A percentile compares a stretch with the other conserved stretches of the same genome.
Evolutionary conservation across 1,139 yeast species (phyloP).

Genomic region (Geotrichum aggregatum): DNA sequence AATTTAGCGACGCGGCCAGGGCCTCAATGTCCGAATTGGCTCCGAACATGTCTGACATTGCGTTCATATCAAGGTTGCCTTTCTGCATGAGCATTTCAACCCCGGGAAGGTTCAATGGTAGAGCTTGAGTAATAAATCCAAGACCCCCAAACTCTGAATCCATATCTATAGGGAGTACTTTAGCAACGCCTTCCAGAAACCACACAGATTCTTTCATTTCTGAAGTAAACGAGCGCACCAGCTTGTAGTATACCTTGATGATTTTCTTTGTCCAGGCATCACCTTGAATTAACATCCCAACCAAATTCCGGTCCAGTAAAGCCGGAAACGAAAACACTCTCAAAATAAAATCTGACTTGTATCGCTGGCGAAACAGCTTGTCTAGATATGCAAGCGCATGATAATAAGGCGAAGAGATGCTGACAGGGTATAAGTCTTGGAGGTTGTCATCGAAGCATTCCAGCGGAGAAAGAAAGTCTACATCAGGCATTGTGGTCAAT

Average conservation of each 20-base stretch:
- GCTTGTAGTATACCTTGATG: slow-evolving; percentile 80
- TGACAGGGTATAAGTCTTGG: slow-evolving; percentile 80
- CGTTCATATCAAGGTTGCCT: background rate
- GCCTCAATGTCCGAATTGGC: background rate
- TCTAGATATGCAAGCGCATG: slow-evolving; percentile 82
- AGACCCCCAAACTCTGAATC: slow-evolving; percentile 40
- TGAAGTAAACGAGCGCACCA: slow-evolving; percentile 73
- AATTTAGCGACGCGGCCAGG: background rate
- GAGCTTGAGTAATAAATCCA: slow-evolving; percentile 29
- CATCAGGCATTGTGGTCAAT: slow-evolving; percentile 9
- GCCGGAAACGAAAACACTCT: slow-evolving; percentile 94
- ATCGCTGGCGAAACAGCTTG: slow-evolving; percentile 70
- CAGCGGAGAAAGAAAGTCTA: slow-evolving; percentile 41
- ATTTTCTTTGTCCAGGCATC: slow-evolving; percentile 84
- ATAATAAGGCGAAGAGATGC: slow-evolving; percentile 75
- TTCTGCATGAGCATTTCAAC: slow-evolving; percentile 1
- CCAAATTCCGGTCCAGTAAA: slow-evolving; percentile 69
- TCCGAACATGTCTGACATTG: no score
- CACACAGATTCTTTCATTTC: slow-evolving; percentile 88
- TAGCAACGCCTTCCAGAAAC: slow-evolving; percentile 90
- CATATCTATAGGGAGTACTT: slow-evolving; percentile 52
- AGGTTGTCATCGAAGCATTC: slow-evolving; percentile 85
- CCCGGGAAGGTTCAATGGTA: background rate
- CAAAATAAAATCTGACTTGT: slow-evolving; percentile 78
- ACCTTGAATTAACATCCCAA: slow-evolving; percentile 73